Evolutionary conservation across 805 yeast genomes (phyloP).

Genomic region (Clavispora phyllophila): DNA sequence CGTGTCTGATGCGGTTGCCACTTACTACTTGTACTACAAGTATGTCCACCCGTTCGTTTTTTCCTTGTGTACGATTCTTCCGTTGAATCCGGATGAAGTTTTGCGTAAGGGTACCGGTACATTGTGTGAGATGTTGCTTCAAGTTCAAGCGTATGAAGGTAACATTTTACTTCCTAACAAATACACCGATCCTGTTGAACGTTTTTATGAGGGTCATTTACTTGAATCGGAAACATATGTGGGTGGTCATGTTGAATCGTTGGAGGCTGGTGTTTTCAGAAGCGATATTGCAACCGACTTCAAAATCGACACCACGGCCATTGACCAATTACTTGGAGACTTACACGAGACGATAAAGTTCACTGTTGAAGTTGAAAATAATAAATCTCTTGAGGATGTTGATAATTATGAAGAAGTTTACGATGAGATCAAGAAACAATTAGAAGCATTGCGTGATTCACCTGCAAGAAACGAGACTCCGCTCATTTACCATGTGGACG

Average conservation of each 20-base stretch:
- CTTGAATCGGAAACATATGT: conserved; percentile 95
- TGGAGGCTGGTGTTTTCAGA: conserved; percentile 97
- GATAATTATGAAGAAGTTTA: conserved; percentile 75
- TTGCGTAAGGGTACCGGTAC: conserved; percentile 98
- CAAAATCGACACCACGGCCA: conserved; percentile 71
- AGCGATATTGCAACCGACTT: conserved; percentile 78
- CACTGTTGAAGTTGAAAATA: conserved; percentile 77
- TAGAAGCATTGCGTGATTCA: conserved; percentile 54
- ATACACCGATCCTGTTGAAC: conserved; percentile 88
- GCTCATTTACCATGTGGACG: conserved; percentile 93
- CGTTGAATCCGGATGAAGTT: conserved; percentile 94
- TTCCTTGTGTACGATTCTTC: conserved; percentile 92
- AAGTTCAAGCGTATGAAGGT: conserved; percentile 89
- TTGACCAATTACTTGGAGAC: conserved; percentile 73
- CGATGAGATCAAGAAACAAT: conserved; percentile 46
- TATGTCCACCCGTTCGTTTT: conserved; percentile 96
- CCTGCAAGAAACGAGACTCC: conserved; percentile 76
- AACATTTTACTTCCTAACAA: conserved; percentile 85
- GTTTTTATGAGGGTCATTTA: conserved; percentile 92
- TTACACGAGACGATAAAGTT: conserved; percentile 75
- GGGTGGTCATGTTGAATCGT: conserved; percentile 97
- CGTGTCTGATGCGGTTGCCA: conserved; percentile 98
- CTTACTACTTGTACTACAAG: conserved; percentile 91
- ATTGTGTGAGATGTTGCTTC: conserved; percentile 91
- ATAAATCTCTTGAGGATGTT: conserved; percentile 68